These are phyloP conservation scores for Whalleya microplaca DNA, from an alignment of 2,329 filamentous ascomycete species.

Conservation along the genomic window DNA sequence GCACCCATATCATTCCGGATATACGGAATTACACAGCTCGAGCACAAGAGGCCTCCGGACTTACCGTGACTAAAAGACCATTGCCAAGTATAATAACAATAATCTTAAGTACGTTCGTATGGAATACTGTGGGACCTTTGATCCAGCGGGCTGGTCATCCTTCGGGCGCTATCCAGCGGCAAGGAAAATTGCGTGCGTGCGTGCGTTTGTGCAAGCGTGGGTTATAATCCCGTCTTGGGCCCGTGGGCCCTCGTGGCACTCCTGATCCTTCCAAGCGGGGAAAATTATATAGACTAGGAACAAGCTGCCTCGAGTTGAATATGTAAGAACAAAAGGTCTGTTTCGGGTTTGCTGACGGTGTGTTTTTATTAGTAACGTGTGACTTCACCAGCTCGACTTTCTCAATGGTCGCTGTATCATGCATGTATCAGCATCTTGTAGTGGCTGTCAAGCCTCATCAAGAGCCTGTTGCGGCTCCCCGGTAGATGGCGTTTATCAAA, in stretches of 20 bases:
- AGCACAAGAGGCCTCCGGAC: not conserved
- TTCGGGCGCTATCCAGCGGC: conserved; percentile 27
- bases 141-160: conserved; percentile 30
- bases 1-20: not conserved
- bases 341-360: conserved; percentile 18
- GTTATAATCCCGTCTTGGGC: conserved; percentile 25
- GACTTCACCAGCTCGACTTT: conserved; percentile 10
- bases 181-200: conserved; percentile 37
- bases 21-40: not conserved
- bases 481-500: not conserved
- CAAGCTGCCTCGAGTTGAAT: conserved; percentile 26
- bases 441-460: not conserved
- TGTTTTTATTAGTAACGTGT: conserved; percentile 23
- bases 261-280: conserved; percentile 6
- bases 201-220: conserved; percentile 22
- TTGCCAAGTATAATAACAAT: not conserved
- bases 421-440: not conserved
- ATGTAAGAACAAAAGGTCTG: conserved; percentile 13
- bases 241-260: conserved; percentile 16
- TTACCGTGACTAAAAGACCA: not conserved
- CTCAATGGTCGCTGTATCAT: not conserved
- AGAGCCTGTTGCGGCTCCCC: not conserved
- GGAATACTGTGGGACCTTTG: conserved; percentile 24
- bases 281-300: conserved; percentile 24
- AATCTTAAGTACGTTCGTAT: conserved; percentile 12